Evolutionary conservation across 208 protist genomes (phyloP), one percentile per base, ranked within the genome.

Genomic region (Angomonas ambiguus): DNA sequence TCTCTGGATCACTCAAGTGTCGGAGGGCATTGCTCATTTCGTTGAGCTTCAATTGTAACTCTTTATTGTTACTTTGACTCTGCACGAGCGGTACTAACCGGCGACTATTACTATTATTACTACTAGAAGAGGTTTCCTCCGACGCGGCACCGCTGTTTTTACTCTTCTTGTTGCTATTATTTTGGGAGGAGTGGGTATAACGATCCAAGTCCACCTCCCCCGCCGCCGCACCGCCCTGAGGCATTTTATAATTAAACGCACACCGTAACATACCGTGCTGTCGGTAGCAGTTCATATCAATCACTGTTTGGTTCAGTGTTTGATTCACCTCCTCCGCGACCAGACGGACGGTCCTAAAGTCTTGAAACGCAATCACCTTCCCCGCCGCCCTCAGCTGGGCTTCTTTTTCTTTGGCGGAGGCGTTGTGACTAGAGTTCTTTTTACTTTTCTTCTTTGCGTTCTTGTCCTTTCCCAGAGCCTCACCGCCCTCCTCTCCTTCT

Each of bases 241-340:
- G 42, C 22, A 90, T 45, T 61, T 93, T 93, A 22, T 66, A 68
- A 59, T 77, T 89, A 63, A 79, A 93, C 28, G 84, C 87, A 65
- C 84, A 91, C 45, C 87, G 87, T 70, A 93, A 74, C 87, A 90
- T 88, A 55, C 84, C 87, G 61, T 83, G 76, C 3, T 64, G 63
- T 18, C 87, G 79, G 66, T 93, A 93, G 74, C 84, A 91, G 34
- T 72, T 76, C 57, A 72, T 71, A 71, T 93, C 87, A 24, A 93
- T 78, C 2, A 91, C 53, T 20, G 78, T 79, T 4, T 72, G 69
- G 22, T 84, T 84, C 13, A 93, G 51, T 0, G 81, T 83, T 42
- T 83, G 72, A 56, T 93, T 93, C 42, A 93, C 76, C 70, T 93
- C 82, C 22, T 93, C 82, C 6, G 80, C 82, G 48, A 93, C 69